A percentile compares a stretch with the other conserved stretches of the same genome.
Conservation (phyloP, 2,329 filamentous ascomycete genomes). For the Pyrenochaeta sp. region DNA sequence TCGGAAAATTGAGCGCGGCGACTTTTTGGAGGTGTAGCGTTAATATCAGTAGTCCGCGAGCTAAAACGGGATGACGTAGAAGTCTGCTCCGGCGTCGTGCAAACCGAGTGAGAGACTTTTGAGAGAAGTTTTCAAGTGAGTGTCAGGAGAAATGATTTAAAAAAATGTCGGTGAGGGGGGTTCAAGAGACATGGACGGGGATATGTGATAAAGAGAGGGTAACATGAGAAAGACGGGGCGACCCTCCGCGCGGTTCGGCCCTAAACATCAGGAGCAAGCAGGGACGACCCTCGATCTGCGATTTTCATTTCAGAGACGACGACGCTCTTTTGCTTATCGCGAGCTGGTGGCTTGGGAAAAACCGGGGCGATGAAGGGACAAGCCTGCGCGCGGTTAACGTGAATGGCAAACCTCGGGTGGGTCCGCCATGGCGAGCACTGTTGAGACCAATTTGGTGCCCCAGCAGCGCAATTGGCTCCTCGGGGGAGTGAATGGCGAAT, state of each 20-base stretch:
- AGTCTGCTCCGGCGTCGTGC: constrained; percentile 4
- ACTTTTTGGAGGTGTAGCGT: constrained; percentile 4
- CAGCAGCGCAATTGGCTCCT: too few species aligned
- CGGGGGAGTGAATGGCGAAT: too few species aligned
- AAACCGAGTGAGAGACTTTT: constrained; percentile 7
- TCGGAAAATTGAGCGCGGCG: too few species aligned
- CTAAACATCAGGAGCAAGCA: constrained; percentile 24
- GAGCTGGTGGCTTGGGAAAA: constrained; percentile 19
- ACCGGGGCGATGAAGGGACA: constrained; percentile 26
- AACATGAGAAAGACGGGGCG: not conserved
- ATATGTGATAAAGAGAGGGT: not conserved
- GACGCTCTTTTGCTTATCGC: constrained; percentile 11
- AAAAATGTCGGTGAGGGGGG: not conserved
- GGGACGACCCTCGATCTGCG: constrained; percentile 26
- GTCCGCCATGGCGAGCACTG: constrained; percentile 6
- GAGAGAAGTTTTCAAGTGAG: constrained; percentile 4
- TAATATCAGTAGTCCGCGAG: not conserved
- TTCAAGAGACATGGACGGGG: not conserved
- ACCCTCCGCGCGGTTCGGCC: constrained; percentile 5
- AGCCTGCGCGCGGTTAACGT: constrained; percentile 14
- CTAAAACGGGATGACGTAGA: constrained; percentile 13
- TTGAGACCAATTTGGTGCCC: constrained; percentile 13
- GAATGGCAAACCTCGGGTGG: constrained; percentile 16
- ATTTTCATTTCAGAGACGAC: constrained; percentile 23
- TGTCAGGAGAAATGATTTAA: constrained; percentile 3